Percentiles rank a stretch among this genome's conserved stretches.
Evolutionary conservation across 2,329 filamentous ascomycete species (phyloP).

Genomic region (Samsoniella hepiali): DNA sequence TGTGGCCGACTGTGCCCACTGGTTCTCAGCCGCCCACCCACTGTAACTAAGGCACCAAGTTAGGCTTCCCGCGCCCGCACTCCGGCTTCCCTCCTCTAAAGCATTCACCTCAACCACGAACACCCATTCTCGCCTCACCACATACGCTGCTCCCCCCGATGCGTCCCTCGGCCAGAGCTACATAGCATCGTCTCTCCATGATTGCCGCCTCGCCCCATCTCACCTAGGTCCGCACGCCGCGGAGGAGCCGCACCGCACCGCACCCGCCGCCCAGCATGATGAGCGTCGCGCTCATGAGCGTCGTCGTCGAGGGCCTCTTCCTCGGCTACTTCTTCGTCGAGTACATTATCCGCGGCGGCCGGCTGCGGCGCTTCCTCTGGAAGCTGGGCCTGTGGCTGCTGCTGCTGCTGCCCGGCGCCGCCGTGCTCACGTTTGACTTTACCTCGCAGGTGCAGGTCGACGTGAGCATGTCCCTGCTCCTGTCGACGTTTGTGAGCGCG

Average conservation of each 20-base stretch:
- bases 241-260: neutral
- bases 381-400: slow-evolving; percentile 6
- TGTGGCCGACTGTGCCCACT: too few species aligned
- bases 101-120: too few species aligned
- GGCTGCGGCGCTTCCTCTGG: slow-evolving; percentile 10
- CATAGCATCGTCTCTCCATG: neutral
- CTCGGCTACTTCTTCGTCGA: slow-evolving; percentile 6
- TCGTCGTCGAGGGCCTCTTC: slow-evolving; percentile 1
- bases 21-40: too few species aligned
- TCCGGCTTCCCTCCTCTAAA: too few species aligned
- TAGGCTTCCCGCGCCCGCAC: too few species aligned
- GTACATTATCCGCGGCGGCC: slow-evolving; percentile 1
- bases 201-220: neutral
- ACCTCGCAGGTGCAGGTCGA: slow-evolving; percentile 13
- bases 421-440: slow-evolving; percentile 10
- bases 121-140: too few species aligned
- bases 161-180: neutral
- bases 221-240: neutral
- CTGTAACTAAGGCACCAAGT: too few species aligned
- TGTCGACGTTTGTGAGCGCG: slow-evolving; percentile 7
- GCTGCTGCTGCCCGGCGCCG: neutral
- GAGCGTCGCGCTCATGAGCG: slow-evolving; percentile 6
- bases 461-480: neutral
- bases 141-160: neutral
- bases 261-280: neutral